These are phyloP conservation scores for Picochlorum sp. DNA, from an alignment of 139 green algal genomes.

Conservation along the genomic window DNA sequence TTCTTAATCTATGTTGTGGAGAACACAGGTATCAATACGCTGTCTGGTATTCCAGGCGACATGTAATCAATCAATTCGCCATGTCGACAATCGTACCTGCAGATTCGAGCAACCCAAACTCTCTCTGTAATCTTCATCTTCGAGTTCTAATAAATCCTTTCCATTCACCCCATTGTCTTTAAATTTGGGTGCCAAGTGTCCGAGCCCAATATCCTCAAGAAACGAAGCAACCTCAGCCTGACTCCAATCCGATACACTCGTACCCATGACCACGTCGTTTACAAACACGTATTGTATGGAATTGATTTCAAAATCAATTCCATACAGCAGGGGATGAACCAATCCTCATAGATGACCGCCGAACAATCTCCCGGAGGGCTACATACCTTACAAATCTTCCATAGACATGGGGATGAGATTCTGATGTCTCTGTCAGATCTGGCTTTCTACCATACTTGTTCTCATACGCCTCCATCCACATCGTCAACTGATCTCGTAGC, in stretches of 20 bases:
- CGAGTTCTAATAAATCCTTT: slow-evolving; percentile 1
- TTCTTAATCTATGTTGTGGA: slow-evolving; percentile 8
- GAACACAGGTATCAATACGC: too few relatives aligned
- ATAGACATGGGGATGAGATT: slow-evolving; percentile 14
- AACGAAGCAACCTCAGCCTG: neutral
- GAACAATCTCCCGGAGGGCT: slow-evolving; percentile 13
- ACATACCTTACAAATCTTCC: slow-evolving; percentile 16
- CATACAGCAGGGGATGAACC: slow-evolving; percentile 2
- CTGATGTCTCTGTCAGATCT: slow-evolving; percentile 5
- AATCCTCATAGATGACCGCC: slow-evolving; percentile 1
- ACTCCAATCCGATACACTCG: slow-evolving; percentile 2
- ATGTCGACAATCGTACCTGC: slow-evolving; percentile 1
- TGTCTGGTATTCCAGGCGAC: too few relatives aligned
- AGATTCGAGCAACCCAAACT: slow-evolving; percentile 8
- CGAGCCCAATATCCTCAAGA: neutral
- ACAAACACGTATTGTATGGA: neutral
- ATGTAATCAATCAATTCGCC: too few relatives aligned
- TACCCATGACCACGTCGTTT: neutral
- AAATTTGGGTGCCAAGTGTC: slow-evolving; percentile 2
- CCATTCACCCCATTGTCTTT: slow-evolving; percentile 10
- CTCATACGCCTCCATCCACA: slow-evolving; percentile 17
- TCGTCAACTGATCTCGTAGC: slow-evolving; percentile 13
- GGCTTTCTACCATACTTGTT: slow-evolving; percentile 10
- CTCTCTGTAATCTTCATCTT: slow-evolving; percentile 8
- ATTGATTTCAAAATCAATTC: neutral